A percentile compares a stretch with the other conserved stretches of the same genome.
Conservation (phyloP, 768 basidiomycete species). For the Xanthoconium purpureum region DNA sequence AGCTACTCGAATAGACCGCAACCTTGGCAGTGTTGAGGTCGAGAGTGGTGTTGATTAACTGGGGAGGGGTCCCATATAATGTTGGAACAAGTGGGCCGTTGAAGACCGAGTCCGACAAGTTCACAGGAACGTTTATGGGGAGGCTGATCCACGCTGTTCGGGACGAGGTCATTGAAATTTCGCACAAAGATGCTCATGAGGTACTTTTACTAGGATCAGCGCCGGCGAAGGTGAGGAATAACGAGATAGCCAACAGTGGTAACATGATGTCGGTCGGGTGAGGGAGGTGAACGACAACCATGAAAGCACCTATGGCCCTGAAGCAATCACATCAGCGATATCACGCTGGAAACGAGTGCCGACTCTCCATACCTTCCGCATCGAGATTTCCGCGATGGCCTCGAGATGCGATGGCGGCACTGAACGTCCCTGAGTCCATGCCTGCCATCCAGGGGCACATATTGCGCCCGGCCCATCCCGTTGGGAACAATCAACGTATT, state of each 20-base stretch:
- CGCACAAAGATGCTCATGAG: neutral
- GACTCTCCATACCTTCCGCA: neutral
- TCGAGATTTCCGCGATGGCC: too few species aligned
- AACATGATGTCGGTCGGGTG: neutral
- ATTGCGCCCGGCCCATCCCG: too few species aligned
- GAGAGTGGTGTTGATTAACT: slow-evolving; percentile 15
- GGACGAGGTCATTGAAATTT: neutral
- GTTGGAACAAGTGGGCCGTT: slow-evolving; percentile 17
- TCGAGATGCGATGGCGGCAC: too few species aligned
- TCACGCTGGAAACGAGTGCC: neutral
- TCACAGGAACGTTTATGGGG: slow-evolving; percentile 11
- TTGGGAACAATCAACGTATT: too few species aligned
- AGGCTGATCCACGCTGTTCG: slow-evolving; percentile 17
- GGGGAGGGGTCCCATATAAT: slow-evolving; percentile 16
- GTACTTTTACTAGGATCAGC: neutral
- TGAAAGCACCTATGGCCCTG: neutral
- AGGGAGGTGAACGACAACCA: neutral
- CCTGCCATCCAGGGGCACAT: too few species aligned
- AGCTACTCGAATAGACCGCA: slow-evolving; percentile 20
- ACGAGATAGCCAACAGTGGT: neutral
- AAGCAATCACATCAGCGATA: neutral
- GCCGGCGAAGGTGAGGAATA: neutral
- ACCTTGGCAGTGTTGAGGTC: slow-evolving; percentile 18
- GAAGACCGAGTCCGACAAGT: slow-evolving; percentile 12
- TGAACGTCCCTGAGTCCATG: too few species aligned